Percentiles rank a stretch among this genome's conserved stretches.
Conservation (phyloP, 1,284 basidiomycete species). For the Moniliella sp. region DNA sequence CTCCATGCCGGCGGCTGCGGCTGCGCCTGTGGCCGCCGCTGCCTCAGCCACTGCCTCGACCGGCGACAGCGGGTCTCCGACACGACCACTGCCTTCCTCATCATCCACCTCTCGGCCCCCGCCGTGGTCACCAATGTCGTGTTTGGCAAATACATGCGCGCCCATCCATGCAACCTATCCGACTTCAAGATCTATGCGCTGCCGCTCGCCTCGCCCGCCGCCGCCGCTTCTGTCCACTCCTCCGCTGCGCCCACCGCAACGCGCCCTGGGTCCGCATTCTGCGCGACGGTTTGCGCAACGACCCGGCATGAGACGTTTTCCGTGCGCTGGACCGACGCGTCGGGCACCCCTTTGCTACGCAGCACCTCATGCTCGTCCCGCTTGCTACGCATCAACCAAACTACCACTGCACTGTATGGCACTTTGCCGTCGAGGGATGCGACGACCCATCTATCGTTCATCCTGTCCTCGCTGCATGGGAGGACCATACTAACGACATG, state of each 20-base stretch:
- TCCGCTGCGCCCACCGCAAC: too few relatives aligned
- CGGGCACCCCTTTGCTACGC: conserved; percentile 13
- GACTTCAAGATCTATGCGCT: conserved; percentile 33
- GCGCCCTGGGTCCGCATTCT: conserved; percentile 19
- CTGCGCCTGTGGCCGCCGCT: too few relatives aligned
- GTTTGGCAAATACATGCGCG: conserved; percentile 33
- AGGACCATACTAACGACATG: conserved; percentile 1
- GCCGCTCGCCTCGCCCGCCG: too few relatives aligned
- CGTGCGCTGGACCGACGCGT: conserved; percentile 11
- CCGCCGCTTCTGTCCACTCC: too few relatives aligned
- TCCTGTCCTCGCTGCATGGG: conserved; percentile 9
- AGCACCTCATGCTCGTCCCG: conserved; percentile 23
- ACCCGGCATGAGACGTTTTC: conserved; percentile 19
- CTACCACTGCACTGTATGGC: conserved; percentile 8
- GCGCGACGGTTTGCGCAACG: conserved; percentile 28
- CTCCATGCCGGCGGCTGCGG: too few relatives aligned
- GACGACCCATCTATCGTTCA: conserved; percentile 10
- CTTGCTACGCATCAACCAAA: background rate
- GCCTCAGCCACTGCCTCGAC: too few relatives aligned
- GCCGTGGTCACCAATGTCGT: conserved; percentile 10
- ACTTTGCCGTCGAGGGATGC: conserved; percentile 27
- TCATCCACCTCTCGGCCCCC: conserved; percentile 1
- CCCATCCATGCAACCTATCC: conserved; percentile 33
- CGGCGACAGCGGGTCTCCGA: too few relatives aligned
- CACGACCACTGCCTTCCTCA: too few relatives aligned